These are phyloP conservation scores for Hordeum vulgare DNA, from an alignment of 176 grass and related monocot species.

Conservation along the genomic window MorexV3_pseudomolecules_assembly NC_058519.1:623718629-623719128, in stretches of 20 bases:
- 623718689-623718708: neutral
- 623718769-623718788: conserved; percentile 9
- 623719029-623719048: neutral
- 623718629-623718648: neutral
- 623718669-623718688: neutral
- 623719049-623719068: conserved; percentile 1
- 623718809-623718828: conserved; percentile 8
- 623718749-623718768: conserved; percentile 30
- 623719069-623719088: conserved; percentile 26
- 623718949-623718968: conserved; percentile 24
- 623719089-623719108: conserved; percentile 24
- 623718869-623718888: neutral
- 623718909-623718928: conserved; percentile 19
- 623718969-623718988: conserved; percentile 34
- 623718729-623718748: conserved; percentile 3
- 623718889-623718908: conserved; percentile 25
- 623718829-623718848: conserved; percentile 41
- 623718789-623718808: neutral
- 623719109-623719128: neutral
- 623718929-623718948: conserved; percentile 15
- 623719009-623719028: neutral
- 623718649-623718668: neutral
- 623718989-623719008: conserved; percentile 7
- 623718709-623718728: neutral
- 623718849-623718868: conserved; percentile 27